Conservation (phyloP, 352 stramenopile genomes). For the Globisporangium spiculum region DNA sequence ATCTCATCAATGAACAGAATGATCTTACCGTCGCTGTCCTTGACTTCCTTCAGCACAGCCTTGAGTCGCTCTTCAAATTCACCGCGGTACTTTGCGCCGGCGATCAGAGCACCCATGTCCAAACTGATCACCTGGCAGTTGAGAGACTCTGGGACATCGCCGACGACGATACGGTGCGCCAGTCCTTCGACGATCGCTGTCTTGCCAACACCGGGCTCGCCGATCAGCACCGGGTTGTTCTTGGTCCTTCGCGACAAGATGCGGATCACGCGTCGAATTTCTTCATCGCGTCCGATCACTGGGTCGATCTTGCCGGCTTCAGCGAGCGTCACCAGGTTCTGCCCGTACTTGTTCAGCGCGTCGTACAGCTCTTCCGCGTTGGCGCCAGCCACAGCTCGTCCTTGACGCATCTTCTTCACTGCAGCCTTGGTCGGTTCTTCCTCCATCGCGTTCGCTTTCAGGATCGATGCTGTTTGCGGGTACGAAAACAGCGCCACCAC, state of each 20-base stretch:
- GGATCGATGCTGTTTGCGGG: slow-evolving; percentile 41
- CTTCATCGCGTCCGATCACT: slow-evolving; percentile 97
- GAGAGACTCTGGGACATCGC: slow-evolving; percentile 94
- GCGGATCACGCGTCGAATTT: slow-evolving; percentile 95
- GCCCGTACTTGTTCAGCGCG: slow-evolving; percentile 93
- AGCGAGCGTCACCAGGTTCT: slow-evolving; percentile 92
- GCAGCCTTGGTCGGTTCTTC: slow-evolving; percentile 65
- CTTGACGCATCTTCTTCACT: slow-evolving; percentile 56
- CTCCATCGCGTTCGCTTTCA: slow-evolving; percentile 69
- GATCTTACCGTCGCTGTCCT: slow-evolving; percentile 93
- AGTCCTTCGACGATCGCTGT: slow-evolving; percentile 95
- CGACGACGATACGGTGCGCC: slow-evolving; percentile 95
- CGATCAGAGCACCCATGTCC: slow-evolving; percentile 96
- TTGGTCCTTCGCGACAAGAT: slow-evolving; percentile 96
- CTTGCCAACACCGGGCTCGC: slow-evolving; percentile 96
- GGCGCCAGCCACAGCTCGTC: slow-evolving; percentile 65
- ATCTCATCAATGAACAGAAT: slow-evolving; percentile 99
- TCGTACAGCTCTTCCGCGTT: slow-evolving; percentile 92
- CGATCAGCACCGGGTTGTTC: slow-evolving; percentile 97
- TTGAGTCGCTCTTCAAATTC: slow-evolving; percentile 99
- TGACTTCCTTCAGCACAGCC: slow-evolving; percentile 92
- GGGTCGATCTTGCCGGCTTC: slow-evolving; percentile 96
- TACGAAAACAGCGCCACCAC: slow-evolving; percentile 74
- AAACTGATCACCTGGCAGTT: slow-evolving; percentile 90
- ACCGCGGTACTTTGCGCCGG: slow-evolving; percentile 96